Evolutionary conservation across 139 green algal species (phyloP), one percentile per base, ranked within the genome.

Genomic region (Astrephomene gubernaculifera): DNA sequence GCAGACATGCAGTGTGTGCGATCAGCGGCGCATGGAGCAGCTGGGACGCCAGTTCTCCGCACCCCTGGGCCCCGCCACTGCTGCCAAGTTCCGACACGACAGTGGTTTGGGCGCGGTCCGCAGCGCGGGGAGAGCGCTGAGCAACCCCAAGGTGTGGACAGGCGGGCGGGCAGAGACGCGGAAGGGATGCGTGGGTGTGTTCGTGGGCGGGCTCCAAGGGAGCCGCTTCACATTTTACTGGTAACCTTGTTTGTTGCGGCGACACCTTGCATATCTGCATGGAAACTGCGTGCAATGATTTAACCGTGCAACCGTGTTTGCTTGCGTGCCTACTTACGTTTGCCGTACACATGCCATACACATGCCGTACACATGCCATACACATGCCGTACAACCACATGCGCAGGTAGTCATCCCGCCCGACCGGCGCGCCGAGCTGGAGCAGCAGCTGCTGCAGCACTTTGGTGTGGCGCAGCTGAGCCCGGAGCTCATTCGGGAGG

Each of bases 1-100:
- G 54, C 67, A 90, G 82, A 65, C 65, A 2, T 81, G 72, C 79
- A 87, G 75, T 43, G 52, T 81, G 24, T 8, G 52, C 22, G 86
- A 89, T 78, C 85, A 92, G 71, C 31, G 22, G 35, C 85, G 80
- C 71, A 92, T 92, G 88, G 67, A 82, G 60, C 36, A 64, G 65
- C 71, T 90, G 39, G 89, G 86, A 8, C 4, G 25, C 22, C 54
- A 79, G 61, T 87, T 81, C 53, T 27, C 64, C 35, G 82, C 86
- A 2, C 86, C 89, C 4, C 71, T 91, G 29, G 71, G 74, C 5
- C 54, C 76, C 36, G 82, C 79, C 54, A 60, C 60, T 57, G 61
- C 60, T 12, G 39, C 60, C 36, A 60, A 61, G 39, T 79, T 72
- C 45, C 64, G 41, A 2, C 63, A 65, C 36, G 72, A 79, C n/a